Percentiles rank a stretch among this genome's conserved stretches.
phyloP scores from a whole-genome alignment of 495 filamentous ascomycete species.

The Friedmanniomyces endolithicus region DNA sequence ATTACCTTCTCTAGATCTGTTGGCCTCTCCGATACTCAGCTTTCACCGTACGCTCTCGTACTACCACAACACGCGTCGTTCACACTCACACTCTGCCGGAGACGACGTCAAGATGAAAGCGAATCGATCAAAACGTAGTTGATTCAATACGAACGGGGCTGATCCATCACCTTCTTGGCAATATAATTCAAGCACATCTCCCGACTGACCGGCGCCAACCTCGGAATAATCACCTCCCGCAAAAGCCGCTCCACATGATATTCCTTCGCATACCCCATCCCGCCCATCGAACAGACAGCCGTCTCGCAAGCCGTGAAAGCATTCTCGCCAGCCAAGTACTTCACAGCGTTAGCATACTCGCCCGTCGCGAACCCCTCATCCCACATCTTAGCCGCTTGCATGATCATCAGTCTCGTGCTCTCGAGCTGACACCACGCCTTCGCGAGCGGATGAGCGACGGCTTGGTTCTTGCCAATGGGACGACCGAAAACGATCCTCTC shows the following conservation, averaged over 20 bases:
- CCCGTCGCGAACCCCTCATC: constrained; percentile 23
- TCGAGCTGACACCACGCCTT: constrained; percentile 23
- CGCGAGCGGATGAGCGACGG: constrained; percentile 23
- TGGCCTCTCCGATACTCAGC: too few relatives aligned
- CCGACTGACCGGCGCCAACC: constrained; percentile 24
- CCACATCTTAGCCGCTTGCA: constrained; percentile 26
- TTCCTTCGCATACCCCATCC: constrained; percentile 26
- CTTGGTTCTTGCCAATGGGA: constrained; percentile 25
- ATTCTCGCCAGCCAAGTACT: constrained; percentile 23
- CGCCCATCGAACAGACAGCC: constrained; percentile 23
- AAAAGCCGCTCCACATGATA: constrained; percentile 27
- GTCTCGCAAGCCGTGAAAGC: constrained; percentile 24
- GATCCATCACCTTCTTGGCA: constrained; percentile 21
- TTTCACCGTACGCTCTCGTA: too few relatives aligned
- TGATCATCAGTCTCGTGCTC: constrained; percentile 21
- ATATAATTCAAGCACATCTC: constrained; percentile 27
- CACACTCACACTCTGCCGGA: too few relatives aligned
- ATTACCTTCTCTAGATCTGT: too few relatives aligned
- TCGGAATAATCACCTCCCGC: constrained; percentile 23
- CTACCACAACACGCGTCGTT: too few relatives aligned
- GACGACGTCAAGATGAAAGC: too few relatives aligned
- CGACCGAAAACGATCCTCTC: constrained; percentile 26
- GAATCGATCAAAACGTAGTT: too few relatives aligned
- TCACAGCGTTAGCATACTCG: constrained; percentile 25
- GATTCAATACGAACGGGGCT: constrained; percentile 20